phyloP scores from a whole-genome alignment of 139 green algal genomes.

The Ettlia oleoabundans region DNA sequence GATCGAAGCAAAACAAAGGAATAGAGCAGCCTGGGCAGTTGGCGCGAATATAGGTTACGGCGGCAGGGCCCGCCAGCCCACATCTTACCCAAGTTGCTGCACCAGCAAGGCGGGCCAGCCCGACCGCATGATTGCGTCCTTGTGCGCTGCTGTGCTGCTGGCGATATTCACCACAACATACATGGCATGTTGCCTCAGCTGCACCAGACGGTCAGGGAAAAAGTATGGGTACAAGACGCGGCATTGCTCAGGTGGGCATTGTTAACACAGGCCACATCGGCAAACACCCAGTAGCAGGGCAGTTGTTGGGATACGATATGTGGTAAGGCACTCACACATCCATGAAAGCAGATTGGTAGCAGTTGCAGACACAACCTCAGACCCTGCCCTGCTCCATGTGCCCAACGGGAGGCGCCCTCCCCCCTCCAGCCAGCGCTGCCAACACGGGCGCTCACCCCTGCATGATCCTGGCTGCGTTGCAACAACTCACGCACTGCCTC shows the following conservation, averaged over 20 bases:
- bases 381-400: no score
- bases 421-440: no score
- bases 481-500: constrained; percentile 11
- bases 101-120: constrained; percentile 23
- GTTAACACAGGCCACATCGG: no score
- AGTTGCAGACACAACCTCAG: no score
- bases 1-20: no score
- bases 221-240: not conserved
- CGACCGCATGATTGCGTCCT: constrained; percentile 22
- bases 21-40: not conserved
- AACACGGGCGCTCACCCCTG: not conserved
- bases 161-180: constrained; percentile 43
- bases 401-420: no score
- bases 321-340: not conserved
- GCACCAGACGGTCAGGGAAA: not conserved
- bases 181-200: constrained; percentile 37
- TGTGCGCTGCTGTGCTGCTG: constrained; percentile 24
- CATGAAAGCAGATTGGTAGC: no score
- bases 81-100: constrained; percentile 6
- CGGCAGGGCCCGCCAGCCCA: no score
- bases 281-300: not conserved
- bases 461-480: constrained; percentile 19
- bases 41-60: no score
- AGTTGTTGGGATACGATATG: not conserved
- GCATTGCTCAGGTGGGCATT: not conserved